Evolutionary conservation across 805 yeast species (phyloP), one percentile per base, ranked within the genome.

Genomic region (Dipodascopsis uninucleata): DNA sequence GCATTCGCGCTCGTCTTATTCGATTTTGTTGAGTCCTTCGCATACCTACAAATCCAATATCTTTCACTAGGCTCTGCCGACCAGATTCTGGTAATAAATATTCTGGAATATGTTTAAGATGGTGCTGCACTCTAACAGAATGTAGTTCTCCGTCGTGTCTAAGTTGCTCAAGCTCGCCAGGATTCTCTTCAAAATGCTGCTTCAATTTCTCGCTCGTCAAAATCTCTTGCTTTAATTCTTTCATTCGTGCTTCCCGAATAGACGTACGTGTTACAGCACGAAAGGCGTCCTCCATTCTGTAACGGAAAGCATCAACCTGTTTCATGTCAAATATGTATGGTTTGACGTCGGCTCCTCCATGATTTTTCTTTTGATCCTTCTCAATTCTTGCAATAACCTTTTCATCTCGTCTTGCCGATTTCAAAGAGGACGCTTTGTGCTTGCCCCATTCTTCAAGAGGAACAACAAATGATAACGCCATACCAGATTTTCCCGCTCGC

Each of bases 221-320:
- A 63, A 93, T 72, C 65, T 93, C 97, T 55, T 81, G 77, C 64
- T 85, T 85, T 64, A 90, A 74, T 62, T 93, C 98, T 63, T 79
- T 84, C 45, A 88, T 76, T 60, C 97, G 77, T 1, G 97, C 97
- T 60, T 93, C 97, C 66, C 97, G 79, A 21, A 93, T 78, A 0
- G 96, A 85, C 7, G 83, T 81, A 45, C 78, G 78, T 0, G 98
- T 93, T 20, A 93, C 95, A 0, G 97, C 85, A 68, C 97, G 78
- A 69, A 90, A 93, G 0, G 96, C 96, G 68, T 93, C 98, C 59
- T 93, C 97, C 70, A 87, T 81, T 74, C 98, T 81, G 66, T 93
- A 93, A 59, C 97, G 78, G 76, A 93, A 93, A 20, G 93, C 93
- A 61, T 93, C 96, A 44, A 93, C 85, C 65, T 93, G 97, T 47